Percentiles rank a stretch among this genome's conserved stretches.
Conservation (phyloP, 768 basidiomycete species). For the Hemileccinum impolitum region DNA sequence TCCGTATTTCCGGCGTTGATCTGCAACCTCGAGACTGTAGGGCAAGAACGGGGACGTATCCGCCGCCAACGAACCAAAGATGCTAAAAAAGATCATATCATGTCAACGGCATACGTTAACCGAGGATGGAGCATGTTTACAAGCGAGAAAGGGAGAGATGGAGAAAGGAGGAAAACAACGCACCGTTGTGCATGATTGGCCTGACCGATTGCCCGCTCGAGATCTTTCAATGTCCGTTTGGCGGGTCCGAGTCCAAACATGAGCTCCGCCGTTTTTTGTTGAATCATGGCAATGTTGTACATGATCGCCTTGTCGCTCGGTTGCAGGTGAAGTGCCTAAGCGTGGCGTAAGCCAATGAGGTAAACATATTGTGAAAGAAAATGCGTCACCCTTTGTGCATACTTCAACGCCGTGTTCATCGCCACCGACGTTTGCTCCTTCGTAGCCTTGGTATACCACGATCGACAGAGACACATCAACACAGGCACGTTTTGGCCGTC, state of each 20-base stretch:
- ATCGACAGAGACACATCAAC: conserved; percentile 81
- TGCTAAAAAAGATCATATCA: conserved; percentile 38
- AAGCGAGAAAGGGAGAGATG: too few relatives aligned
- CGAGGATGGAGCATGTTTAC: too few relatives aligned
- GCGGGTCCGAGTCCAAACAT: conserved; percentile 67
- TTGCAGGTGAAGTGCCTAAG: conserved; percentile 77
- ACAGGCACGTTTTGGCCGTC: conserved; percentile 69
- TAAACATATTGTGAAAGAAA: conserved; percentile 1
- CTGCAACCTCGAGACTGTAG: conserved; percentile 83
- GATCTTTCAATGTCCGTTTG: conserved; percentile 78
- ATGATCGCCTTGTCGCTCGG: conserved; percentile 86
- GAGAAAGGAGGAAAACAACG: conserved; percentile 16
- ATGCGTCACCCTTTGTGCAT: conserved; percentile 67
- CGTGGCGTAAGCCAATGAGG: not conserved
- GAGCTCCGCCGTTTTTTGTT: conserved; percentile 94
- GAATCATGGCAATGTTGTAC: conserved; percentile 98
- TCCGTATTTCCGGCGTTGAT: conserved; percentile 87
- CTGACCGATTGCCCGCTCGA: conserved; percentile 73
- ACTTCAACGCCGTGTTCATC: conserved; percentile 82
- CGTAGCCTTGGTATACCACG: conserved; percentile 93
- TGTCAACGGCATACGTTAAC: not conserved
- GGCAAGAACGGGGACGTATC: conserved; percentile 69
- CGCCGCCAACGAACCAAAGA: conserved; percentile 80
- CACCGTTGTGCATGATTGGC: conserved; percentile 87
- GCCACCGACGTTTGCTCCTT: conserved; percentile 80